Evolutionary conservation across 495 filamentous ascomycete species (phyloP).

Genomic region (Neurospora pannonica): DNA sequence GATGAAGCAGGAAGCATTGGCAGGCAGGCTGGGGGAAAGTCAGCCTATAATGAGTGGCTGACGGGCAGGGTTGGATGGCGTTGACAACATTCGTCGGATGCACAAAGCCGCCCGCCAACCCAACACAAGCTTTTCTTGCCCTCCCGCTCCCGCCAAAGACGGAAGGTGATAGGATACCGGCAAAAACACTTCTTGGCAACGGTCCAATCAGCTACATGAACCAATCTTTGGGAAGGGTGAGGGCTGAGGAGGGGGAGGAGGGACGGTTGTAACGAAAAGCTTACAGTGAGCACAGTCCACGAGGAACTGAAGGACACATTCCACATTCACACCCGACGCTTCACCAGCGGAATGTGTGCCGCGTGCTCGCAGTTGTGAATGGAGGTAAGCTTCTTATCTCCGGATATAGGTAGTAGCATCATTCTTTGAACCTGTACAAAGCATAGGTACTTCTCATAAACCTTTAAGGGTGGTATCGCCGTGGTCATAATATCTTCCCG

Average conservation of each 20-base stretch:
- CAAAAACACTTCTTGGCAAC: not conserved
- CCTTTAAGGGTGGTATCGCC: no score
- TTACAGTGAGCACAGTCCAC: not conserved
- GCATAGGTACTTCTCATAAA: no score
- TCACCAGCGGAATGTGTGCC: not conserved
- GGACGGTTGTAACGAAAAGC: not conserved
- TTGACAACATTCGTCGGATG: not conserved
- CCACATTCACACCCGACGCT: not conserved
- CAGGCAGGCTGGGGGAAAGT: no score
- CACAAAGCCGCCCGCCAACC: not conserved
- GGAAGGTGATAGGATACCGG: not conserved
- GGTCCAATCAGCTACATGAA: not conserved
- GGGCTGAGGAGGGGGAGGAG: no score
- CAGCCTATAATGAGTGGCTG: not conserved
- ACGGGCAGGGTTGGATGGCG: not conserved
- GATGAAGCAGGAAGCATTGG: not conserved
- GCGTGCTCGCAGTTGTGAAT: not conserved
- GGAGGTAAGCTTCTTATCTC: not conserved
- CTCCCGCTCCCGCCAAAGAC: not conserved
- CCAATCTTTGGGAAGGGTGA: not conserved
- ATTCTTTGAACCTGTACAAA: not conserved
- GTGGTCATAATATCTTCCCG: no score
- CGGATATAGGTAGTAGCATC: not conserved
- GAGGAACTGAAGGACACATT: not conserved
- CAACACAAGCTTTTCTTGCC: not conserved